These are phyloP conservation scores for Aspergillus affinis DNA, from an alignment of 495 filamentous ascomycete genomes.

Conservation along the genomic window DNA sequence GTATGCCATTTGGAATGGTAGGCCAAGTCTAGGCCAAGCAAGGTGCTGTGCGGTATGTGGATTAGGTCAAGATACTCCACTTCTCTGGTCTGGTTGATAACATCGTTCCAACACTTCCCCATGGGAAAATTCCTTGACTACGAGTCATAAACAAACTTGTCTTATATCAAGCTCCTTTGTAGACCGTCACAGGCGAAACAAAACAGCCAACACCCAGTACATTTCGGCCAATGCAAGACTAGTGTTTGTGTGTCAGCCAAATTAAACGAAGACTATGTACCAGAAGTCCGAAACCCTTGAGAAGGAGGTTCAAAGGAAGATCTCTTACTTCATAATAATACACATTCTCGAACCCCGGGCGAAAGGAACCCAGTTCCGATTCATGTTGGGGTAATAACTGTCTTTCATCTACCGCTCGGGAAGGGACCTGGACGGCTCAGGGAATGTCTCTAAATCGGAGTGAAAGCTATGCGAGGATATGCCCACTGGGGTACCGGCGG, in stretches of 20 bases:
- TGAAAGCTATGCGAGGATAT: constrained; percentile 11
- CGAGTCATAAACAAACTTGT: no score
- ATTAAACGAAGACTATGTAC: neutral
- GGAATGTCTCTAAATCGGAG: neutral
- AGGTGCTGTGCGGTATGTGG: no score
- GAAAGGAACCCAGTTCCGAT: constrained; percentile 10
- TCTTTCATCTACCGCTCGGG: constrained; percentile 8
- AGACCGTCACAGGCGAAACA: no score
- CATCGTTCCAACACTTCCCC: no score
- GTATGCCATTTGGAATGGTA: no score
- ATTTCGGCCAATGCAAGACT: constrained; percentile 11
- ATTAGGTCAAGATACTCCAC: no score
- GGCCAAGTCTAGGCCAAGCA: no score
- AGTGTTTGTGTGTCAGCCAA: neutral
- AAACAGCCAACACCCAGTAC: constrained; percentile 4
- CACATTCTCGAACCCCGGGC: constrained; percentile 9
- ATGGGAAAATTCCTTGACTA: no score
- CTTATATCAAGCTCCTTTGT: no score
- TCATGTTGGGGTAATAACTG: constrained; percentile 7
- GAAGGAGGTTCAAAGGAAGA: neutral
- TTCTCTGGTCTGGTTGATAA: no score
- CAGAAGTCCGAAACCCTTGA: neutral
- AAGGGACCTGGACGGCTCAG: constrained; percentile 6
- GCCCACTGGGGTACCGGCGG: constrained; percentile 8
- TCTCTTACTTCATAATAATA: constrained; percentile 13